Evolutionary conservation across 2,329 filamentous ascomycete species (phyloP).

Genomic region (Blastomyces silverae): DNA sequence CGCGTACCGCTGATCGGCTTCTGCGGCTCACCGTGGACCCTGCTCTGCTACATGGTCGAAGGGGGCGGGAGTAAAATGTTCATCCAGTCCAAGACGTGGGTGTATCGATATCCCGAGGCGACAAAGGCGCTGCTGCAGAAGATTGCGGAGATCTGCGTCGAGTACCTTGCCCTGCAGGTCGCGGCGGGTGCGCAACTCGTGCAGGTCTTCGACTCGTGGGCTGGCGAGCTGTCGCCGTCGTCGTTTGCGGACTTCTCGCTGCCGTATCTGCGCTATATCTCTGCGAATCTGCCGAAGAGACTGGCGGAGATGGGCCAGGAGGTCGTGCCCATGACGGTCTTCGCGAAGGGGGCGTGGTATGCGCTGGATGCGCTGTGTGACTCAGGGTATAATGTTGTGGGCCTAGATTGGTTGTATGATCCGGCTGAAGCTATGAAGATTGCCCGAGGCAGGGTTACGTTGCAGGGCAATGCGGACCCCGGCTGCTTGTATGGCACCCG

Average conservation of each 20-base stretch:
- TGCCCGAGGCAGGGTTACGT: constrained; percentile 67
- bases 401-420: constrained; percentile 91
- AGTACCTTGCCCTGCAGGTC: constrained; percentile 88
- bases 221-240: constrained; percentile 78
- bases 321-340: constrained; percentile 90
- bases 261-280: constrained; percentile 80
- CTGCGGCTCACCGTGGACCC: constrained; percentile 92
- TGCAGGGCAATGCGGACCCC: constrained; percentile 95
- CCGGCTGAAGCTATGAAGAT: constrained; percentile 75
- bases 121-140: constrained; percentile 77
- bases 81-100: constrained; percentile 90
- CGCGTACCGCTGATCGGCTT: constrained; percentile 92
- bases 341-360: constrained; percentile 97
- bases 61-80: constrained; percentile 95
- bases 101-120: constrained; percentile 79
- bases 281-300: constrained; percentile 67
- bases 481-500: constrained; percentile 82
- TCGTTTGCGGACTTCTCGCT: constrained; percentile 79
- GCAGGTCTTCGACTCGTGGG: constrained; percentile 98
- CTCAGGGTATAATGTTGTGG: constrained; percentile 86
- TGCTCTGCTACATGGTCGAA: constrained; percentile 99
- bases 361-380: constrained; percentile 80
- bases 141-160: constrained; percentile 89
- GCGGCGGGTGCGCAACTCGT: constrained; percentile 89
- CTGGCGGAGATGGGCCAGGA: constrained; percentile 69